Percentiles rank a stretch among this genome's conserved stretches.
Conservation (phyloP, 2,329 filamentous ascomycete genomes). For the Diaporthe ilicicola region DNA sequence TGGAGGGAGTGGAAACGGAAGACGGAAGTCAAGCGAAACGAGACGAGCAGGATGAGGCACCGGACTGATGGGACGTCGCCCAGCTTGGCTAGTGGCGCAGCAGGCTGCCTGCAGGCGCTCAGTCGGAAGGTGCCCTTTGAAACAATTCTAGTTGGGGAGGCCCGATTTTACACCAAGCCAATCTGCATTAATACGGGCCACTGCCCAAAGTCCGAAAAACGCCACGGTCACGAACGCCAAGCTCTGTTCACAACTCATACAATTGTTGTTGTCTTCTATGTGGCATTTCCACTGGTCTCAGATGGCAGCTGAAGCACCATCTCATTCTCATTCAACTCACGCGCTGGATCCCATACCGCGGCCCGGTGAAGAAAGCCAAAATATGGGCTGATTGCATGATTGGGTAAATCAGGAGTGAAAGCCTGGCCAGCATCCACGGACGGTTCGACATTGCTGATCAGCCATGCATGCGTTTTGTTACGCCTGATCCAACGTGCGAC, state of each 20-base stretch:
- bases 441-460: neutral
- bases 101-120: constrained; percentile 3
- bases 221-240: constrained; percentile 4
- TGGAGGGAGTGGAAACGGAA: neutral
- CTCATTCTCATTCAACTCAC: neutral
- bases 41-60: neutral
- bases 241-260: neutral
- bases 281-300: neutral
- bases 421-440: neutral
- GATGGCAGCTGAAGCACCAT: constrained; percentile 1
- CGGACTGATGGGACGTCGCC: constrained; percentile 12
- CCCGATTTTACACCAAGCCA: constrained; percentile 14
- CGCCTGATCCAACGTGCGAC: neutral
- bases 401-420: neutral
- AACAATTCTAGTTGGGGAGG: constrained; percentile 11
- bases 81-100: constrained; percentile 16
- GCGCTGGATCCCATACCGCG: neutral
- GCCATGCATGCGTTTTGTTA: neutral
- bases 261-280: too few species aligned
- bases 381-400: neutral
- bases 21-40: neutral
- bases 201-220: constrained; percentile 9
- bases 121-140: constrained; percentile 10
- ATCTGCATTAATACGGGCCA: constrained; percentile 21
- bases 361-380: neutral